These are phyloP conservation scores for Kodamaea kakaduensis DNA, from an alignment of 805 yeast species.

Conservation along the genomic window DNA sequence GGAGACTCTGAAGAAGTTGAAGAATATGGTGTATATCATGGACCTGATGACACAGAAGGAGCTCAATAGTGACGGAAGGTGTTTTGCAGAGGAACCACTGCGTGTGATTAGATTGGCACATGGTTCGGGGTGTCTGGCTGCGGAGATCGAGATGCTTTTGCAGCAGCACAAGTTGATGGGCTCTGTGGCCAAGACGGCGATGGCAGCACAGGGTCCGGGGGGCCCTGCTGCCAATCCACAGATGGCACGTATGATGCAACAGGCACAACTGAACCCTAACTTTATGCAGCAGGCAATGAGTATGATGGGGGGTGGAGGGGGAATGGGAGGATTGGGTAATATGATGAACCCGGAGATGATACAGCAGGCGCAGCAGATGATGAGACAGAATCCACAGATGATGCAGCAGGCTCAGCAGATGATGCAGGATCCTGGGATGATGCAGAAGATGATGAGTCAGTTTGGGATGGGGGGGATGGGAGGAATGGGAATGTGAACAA, in stretches of 20 bases:
- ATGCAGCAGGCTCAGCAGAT: constrained; percentile 42
- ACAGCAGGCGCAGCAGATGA: constrained; percentile 46
- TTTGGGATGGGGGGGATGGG: constrained; percentile 31
- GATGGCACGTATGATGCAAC: constrained; percentile 52
- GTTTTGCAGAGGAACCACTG: constrained; percentile 75
- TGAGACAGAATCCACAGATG: constrained; percentile 41
- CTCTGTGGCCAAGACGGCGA: constrained; percentile 74
- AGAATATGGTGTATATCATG: constrained; percentile 84
- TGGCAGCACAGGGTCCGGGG: constrained; percentile 41
- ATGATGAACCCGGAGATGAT: constrained; percentile 54
- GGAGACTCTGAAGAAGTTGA: constrained; percentile 79
- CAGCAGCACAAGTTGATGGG: constrained; percentile 94
- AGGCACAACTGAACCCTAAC: constrained; percentile 48
- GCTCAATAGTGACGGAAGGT: constrained; percentile 81
- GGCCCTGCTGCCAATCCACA: constrained; percentile 33
- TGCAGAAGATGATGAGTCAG: constrained; percentile 67
- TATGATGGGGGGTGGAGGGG: constrained; percentile 57
- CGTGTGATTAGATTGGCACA: constrained; percentile 87
- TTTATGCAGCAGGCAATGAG: constrained; percentile 61
- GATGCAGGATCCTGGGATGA: constrained; percentile 61
- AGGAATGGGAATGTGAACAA: constrained; percentile 5
- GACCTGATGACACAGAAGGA: constrained; percentile 95
- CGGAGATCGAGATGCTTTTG: constrained; percentile 89
- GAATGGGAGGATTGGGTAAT: constrained; percentile 52
- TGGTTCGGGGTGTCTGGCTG: constrained; percentile 89